Percentiles rank a stretch among this genome's conserved stretches.
These are phyloP conservation scores for Dillenia turbinata DNA, from an alignment of 164 flowering plant species.

Conservation along the genomic window DNA sequence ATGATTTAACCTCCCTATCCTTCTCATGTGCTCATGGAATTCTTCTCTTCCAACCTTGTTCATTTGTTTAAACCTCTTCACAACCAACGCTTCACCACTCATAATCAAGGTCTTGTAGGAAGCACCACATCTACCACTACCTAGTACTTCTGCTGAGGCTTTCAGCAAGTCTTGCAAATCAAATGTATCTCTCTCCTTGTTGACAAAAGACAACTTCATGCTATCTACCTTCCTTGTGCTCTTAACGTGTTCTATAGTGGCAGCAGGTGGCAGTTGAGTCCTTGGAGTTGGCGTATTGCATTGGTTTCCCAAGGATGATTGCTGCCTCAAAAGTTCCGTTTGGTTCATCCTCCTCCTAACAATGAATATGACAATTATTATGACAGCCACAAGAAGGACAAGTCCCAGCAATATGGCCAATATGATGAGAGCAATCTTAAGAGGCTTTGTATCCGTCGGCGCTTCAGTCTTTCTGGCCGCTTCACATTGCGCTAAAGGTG, in stretches of 20 bases:
- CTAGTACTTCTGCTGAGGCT: constrained; percentile 78
- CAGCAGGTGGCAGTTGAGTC: not conserved
- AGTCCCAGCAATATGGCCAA: constrained; percentile 3
- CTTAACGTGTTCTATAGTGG: not conserved
- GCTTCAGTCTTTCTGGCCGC: constrained; percentile 4
- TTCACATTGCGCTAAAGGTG: constrained; percentile 27
- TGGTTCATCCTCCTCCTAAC: constrained; percentile 5
- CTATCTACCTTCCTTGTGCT: constrained; percentile 12
- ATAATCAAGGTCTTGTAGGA: constrained; percentile 69
- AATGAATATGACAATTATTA: constrained; percentile 12
- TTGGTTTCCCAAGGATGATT: too few species aligned
- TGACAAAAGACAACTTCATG: constrained; percentile 46
- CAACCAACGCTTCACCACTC: constrained; percentile 53
- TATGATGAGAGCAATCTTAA: constrained; percentile 9
- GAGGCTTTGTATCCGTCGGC: too few species aligned
- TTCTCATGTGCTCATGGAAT: constrained; percentile 83
- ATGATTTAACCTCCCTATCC: constrained; percentile 63
- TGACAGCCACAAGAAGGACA: constrained; percentile 1
- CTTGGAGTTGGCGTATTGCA: not conserved
- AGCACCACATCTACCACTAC: constrained; percentile 70
- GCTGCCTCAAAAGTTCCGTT: too few species aligned
- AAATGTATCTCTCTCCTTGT: constrained; percentile 48
- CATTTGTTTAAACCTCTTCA: constrained; percentile 83
- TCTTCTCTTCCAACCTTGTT: constrained; percentile 67
- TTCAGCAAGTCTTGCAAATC: constrained; percentile 68